Base-by-base conservation (phyloP, 73 alveolate genomes). In the Blepharisma stoltei region DNA sequence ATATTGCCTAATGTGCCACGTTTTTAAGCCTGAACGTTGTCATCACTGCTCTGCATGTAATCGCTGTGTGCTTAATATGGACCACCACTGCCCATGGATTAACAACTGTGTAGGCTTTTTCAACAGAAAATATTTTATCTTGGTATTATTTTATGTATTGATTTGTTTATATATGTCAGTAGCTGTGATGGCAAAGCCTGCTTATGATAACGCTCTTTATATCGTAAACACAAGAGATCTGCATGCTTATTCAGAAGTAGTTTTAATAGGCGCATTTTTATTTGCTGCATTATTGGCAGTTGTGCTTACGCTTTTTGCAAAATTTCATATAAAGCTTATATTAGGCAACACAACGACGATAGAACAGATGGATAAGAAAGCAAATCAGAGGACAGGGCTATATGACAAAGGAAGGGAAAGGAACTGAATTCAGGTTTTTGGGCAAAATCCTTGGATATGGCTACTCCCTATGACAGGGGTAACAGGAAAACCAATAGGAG, bases 11-110 rank as follows among this genome's bases (percentile, higher is more conserved):
- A 93, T 86, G 88, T 96, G 99, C 91, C 95, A 93, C 68, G 93
- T 85, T 14, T 89, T 90, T 84, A 94, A 95, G 66, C 99, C 99
- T 0, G 98, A 93, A 82, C 81, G 99, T 81, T 88, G 97, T 71
- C 98, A 95, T 85, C 99, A 96, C 85, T 96, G 98, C 68, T 93
- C 97, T 6, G 94, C 97, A 52, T 96, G 99, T 88, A 94, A 94
- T 85, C 87, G 97, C 71, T 96, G 99, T 69, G 97, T 90, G 7
- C 88, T 96, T 70, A 94, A 93, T 67, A 96, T 96, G 99, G 99
- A 96, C 78, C 98, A 93, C 80, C 99, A 96, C 86, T 94, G 99
- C 80, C 73, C 98, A 32, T 94, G 99, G 98, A 88, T 95, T 47
- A 89, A 91, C 75, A 95, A 95, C 83, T 94, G 99, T 78, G 94